phyloP scores from a whole-genome alignment of 306 rosid species.

The Casuarina glauca region DNA sequence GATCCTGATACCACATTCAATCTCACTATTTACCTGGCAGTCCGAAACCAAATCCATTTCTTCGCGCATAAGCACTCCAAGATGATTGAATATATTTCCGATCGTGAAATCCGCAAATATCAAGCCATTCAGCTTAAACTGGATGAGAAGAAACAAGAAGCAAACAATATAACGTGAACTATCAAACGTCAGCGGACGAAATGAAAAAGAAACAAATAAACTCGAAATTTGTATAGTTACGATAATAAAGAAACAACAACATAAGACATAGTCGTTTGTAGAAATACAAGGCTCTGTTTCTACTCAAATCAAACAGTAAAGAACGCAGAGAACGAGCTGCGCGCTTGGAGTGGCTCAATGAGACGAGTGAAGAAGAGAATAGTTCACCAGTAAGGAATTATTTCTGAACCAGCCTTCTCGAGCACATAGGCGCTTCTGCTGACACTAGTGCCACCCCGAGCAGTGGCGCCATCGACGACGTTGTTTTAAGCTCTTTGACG shows the following conservation, averaged over 20 bases:
- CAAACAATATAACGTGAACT: neutral
- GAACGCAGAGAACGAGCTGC: neutral
- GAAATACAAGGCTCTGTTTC: neutral
- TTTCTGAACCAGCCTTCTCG: no score
- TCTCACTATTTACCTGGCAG: neutral
- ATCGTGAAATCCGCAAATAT: neutral
- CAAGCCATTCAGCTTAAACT: neutral
- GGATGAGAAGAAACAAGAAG: neutral
- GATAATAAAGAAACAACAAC: neutral
- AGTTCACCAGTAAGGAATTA: neutral
- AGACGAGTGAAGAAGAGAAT: neutral
- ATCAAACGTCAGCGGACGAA: neutral
- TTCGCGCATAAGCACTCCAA: neutral
- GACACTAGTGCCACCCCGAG: no score
- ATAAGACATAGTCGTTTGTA: neutral
- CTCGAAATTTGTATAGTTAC: no score
- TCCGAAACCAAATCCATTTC: slow-evolving; percentile 6
- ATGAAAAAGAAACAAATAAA: neutral
- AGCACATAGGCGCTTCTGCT: neutral
- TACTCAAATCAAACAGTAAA: neutral
- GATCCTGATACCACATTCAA: neutral
- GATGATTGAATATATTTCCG: neutral
- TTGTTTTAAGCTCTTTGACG: neutral
- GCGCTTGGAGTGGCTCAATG: neutral
- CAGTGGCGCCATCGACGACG: neutral